Base-by-base conservation (phyloP, 345 rosid species). In the Jatropha curcas region DNA sequence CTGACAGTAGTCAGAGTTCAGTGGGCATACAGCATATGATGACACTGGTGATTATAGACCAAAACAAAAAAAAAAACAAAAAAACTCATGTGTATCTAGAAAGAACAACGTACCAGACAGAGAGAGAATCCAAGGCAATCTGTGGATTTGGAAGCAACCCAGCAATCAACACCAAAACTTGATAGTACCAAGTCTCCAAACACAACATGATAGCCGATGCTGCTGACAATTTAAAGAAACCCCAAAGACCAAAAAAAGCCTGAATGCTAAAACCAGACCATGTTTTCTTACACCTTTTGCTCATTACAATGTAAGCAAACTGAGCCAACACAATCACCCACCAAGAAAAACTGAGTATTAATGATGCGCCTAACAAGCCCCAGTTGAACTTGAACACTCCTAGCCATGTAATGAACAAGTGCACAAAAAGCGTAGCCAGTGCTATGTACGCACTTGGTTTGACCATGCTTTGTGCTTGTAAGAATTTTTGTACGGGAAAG, bases 401-500 rank as follows among this genome's bases (percentile, higher is more conserved):
- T 7, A 68, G 13, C 81, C 77, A 78, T 10, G 74, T 41, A 22
- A 78, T 14, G 7, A 77, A 28, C 7, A 78, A 14, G 46, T 78
- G 81, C 19, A 68, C 25, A 17, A 6, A 51, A 1, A 78, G 65
- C 12, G 76, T 59, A 13, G 30, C 74, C 2, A 33, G 8, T 25
- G 81, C 41, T 37, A 78, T 78, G 66, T 68, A 73, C 30, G 81
- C 73, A 53, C 81, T 73, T 0, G 81, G 81, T 13, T 28, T 24
- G 0, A 78, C 56, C 39, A 78, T 78, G 67, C 81, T 73, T 19
- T 78, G 81, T 19, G 81, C 37, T 48, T 78, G 81, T 19, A 78
- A 31, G 52, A 72, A 78, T 11, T 78, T 78, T 34, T 78, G 81
- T 2, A 92, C 88, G 3, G 98, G 96, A 72, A 90, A 87, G 69